Base-by-base conservation (phyloP, 192 early-diverging fungal species). In the Funneliformis mosseae region DNA sequence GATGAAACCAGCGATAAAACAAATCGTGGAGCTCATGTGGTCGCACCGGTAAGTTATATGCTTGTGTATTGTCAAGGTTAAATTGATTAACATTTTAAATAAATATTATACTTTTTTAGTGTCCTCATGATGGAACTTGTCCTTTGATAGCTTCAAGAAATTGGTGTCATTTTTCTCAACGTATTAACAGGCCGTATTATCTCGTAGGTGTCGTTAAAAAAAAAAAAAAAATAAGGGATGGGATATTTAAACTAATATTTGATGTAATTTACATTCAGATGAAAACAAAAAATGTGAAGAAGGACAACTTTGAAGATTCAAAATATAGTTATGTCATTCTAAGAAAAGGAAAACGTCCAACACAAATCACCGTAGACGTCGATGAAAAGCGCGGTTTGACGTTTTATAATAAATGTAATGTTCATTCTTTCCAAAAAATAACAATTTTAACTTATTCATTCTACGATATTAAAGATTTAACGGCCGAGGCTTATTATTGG, bases 111-210 rank as follows among this genome's bases (percentile, higher is more conserved):
- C 39, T 60, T 60, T 72, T 11, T 18, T 83, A 92, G 82, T 92
- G 94, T 76, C 91, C 94, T 7, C 94, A 95, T 74, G 93, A 95
- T 59, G 85, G 86, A 3, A 77, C 86, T 0, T 95, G 95, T 68
- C 96, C 96, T 1, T 81, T 96, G 45, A 72, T 86, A 33, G 81
- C 81, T n/a, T 89, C 88, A 42, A 78, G 84, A n/a, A 79, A 84
- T 66, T 96, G 94, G 94, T 92, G 94, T 48, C 93, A 95, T 72
- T 96, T 95, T 79, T 94, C 94, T 28, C 96, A 97, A 80, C 84
- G 91, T 33, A 85, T 93, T 27, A 92, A 94, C 69, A 85, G 92
- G 12, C 90, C 93, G 0, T 74, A 70, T 18, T 90, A 88, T 75
- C 87, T 93, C 81, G 85, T 88, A 83, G 76, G 78, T 78, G 33